Conservation (phyloP, 2,329 filamentous ascomycete genomes). For the Monilinia laxa region DNA sequence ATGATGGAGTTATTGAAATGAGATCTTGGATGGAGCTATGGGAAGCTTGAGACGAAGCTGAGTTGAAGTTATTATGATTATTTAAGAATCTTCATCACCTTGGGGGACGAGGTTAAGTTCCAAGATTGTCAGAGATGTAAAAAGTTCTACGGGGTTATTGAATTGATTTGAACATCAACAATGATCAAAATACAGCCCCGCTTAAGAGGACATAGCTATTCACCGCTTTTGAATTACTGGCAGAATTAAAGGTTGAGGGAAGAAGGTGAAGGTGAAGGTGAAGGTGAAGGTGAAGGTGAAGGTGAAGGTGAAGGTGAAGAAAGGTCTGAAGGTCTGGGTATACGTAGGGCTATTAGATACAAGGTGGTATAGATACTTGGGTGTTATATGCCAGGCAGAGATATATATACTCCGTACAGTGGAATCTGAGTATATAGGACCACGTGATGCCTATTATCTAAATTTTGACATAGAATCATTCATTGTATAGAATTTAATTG, state of each 20-base stretch:
- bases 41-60: too few species aligned
- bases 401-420: too few species aligned
- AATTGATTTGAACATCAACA: not conserved
- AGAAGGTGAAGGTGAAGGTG: not conserved
- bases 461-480: too few species aligned
- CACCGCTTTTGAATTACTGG: slow-evolving; percentile 1
- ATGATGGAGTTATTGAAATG: not conserved
- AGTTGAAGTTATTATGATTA: not conserved
- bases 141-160: not conserved
- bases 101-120: too few species aligned
- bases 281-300: not conserved
- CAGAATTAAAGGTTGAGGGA: not conserved
- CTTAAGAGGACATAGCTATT: not conserved
- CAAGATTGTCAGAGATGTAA: not conserved
- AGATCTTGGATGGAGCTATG: not conserved
- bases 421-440: too few species aligned
- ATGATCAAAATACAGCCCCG: too few species aligned
- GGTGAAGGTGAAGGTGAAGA: not conserved
- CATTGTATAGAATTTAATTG: too few species aligned
- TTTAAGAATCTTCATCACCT: not conserved
- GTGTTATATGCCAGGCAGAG: too few species aligned
- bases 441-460: too few species aligned
- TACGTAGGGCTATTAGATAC: too few species aligned
- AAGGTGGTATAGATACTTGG: too few species aligned
- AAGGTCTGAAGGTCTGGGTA: too few species aligned